Conservation (phyloP, 768 basidiomycete genomes). For the Mycena albidolilacea region DNA sequence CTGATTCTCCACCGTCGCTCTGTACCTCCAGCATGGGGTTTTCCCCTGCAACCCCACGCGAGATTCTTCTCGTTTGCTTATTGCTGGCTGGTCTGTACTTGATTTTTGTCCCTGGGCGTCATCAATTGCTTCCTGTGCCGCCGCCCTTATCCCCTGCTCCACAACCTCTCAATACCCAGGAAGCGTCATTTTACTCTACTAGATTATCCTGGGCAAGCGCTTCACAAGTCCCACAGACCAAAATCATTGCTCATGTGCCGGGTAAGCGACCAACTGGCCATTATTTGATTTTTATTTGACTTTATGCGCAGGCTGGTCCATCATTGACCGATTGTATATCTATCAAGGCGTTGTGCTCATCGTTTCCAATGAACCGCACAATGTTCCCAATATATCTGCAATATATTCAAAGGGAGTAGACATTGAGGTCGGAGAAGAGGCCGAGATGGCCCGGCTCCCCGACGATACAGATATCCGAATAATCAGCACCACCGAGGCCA, state of each 20-base stretch:
- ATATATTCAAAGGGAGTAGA: slow-evolving; percentile 80
- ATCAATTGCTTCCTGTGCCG: slow-evolving; percentile 38
- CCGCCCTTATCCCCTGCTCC: background rate
- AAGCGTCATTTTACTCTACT: background rate
- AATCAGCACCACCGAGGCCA: slow-evolving; percentile 78
- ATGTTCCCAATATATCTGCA: slow-evolving; percentile 73
- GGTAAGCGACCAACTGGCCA: background rate
- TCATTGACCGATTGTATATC: slow-evolving; percentile 87
- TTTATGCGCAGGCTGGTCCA: slow-evolving; percentile 61
- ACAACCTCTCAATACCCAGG: background rate
- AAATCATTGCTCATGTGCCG: slow-evolving; percentile 29
- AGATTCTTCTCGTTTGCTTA: slow-evolving; percentile 57
- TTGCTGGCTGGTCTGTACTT: slow-evolving; percentile 48
- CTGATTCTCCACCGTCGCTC: background rate
- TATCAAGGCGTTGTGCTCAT: slow-evolving; percentile 87
- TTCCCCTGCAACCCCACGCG: slow-evolving; percentile 58
- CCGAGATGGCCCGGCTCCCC: slow-evolving; percentile 74
- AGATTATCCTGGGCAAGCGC: slow-evolving; percentile 21
- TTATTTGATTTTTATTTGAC: background rate
- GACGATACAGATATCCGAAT: slow-evolving; percentile 85
- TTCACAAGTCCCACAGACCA: slow-evolving; percentile 25
- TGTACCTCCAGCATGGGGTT: slow-evolving; percentile 18
- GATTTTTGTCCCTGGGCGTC: slow-evolving; percentile 8
- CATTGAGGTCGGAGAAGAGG: slow-evolving; percentile 72
- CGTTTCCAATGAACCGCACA: slow-evolving; percentile 80